Evolutionary conservation across 2,329 filamentous ascomycete species (phyloP), one percentile per base, ranked within the genome.

Genomic region (Beauveria sp.): DNA sequence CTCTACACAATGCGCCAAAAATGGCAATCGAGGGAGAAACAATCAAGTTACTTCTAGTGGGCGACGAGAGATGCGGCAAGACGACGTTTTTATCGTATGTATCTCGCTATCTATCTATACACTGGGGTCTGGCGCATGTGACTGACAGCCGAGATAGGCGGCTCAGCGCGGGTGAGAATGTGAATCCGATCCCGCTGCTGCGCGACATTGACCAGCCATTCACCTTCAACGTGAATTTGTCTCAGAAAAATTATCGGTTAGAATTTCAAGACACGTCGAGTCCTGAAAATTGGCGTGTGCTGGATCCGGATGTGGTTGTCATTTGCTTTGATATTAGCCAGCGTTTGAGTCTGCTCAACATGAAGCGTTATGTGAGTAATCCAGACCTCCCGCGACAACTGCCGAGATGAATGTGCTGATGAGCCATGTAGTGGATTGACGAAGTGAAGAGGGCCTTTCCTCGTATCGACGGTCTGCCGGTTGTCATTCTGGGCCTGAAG

Each of bases 271-370:
- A 87, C 68, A 86, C 84, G 1, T 78, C 80, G 9, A 78, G 77
- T 66, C 83, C 84, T 5, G 79, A 82, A 26, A 81, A 78, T 68
- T 87, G 85, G 85, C 79, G 75, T 52, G 73, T 81, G n/a, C 73
- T 86, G 20, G 76, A 77, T 16, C 85, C 85, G 0, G 80, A 87
- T 69, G 73, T 86, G 34, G 73, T 86, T 56, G 73, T 86, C 30
- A 72, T 86, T 62, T 86, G 84, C 71, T 87, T 83, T 67, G 84
- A 86, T 67, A 85, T 87, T 67, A 82, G 80, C 70, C 80, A 81
- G 64, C 77, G 84, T 47, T 69, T 81, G 49, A 85, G 78, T 66
- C 77, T 87, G 58, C 79, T 84, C 66, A 83, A 85, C 67, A 77
- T 85, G 75, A 78, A 83, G 69, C 74, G 78, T 72, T 72, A 80